Evolutionary conservation across 768 basidiomycete species (phyloP), one percentile per base, ranked within the genome.

Genomic region (Pleurotus tuoliensis): DNA sequence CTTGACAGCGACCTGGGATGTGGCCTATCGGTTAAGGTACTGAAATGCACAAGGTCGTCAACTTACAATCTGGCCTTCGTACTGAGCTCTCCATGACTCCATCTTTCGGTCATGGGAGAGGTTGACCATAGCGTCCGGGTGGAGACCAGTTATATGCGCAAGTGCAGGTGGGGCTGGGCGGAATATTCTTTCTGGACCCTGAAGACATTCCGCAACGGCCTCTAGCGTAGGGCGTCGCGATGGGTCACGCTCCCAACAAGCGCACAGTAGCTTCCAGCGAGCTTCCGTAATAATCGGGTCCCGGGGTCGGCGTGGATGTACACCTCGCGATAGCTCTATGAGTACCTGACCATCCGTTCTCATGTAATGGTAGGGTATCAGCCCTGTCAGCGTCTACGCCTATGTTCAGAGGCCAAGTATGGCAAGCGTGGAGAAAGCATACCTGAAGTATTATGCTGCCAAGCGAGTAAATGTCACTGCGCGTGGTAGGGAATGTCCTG

Each of bases 301-400:
- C 4, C 9, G 15, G 12, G 54, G 54, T 5, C 54, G 54, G 9
- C 41, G 41, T 11, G 54, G 54, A 13, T 27, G 45, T 2, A 18
- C 20, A n/a, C 54, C 54, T 15, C 45, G 41, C 5, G 25, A 24
- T 12, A 55, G 12, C 20, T 55, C 54, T 6, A 55, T 45, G 2
- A 55, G 54, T 15, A 55, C 54, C n/a, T 55, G 54, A 3, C 43
- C 54, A 46, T 55, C 54, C 5, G 54, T 37, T n/a, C 45, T 18
- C 43, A 55, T 20, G 13, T 55, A 55, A 22, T 55, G 54, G 43
- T 55, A 55, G n/a, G 54, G 54, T 6, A 55, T n/a, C 13, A 16
- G n/a, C 2, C 20, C 54, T 1, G 54, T 45, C 3, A 55, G 43
- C 11, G 43, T 55, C 54, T 55, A 9, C 25, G 34, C 12, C 1